Evolutionary conservation across 2,329 filamentous ascomycete species (phyloP).

Genomic region (Drechslerella dactyloides): DNA sequence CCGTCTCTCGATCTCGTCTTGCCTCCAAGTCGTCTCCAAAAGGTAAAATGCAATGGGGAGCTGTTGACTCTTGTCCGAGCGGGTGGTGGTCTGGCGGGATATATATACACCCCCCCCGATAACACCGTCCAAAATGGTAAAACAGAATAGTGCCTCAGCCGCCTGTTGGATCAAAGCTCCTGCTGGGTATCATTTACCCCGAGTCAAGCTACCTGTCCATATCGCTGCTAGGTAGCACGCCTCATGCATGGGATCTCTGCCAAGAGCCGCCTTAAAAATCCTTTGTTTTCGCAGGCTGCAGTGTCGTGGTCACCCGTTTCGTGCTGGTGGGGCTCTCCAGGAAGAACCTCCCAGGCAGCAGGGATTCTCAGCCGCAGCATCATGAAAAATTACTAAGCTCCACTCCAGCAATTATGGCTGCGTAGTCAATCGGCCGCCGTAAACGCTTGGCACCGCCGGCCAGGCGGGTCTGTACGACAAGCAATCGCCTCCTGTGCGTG

Average conservation of each 20-base stretch:
- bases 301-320: too few relatives aligned
- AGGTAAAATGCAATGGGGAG: too few relatives aligned
- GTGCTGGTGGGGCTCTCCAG: too few relatives aligned
- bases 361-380: not conserved
- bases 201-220: not conserved
- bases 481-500: not conserved
- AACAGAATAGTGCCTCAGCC: slow-evolving; percentile 16
- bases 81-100: slow-evolving; percentile 9
- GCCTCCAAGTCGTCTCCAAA: not conserved
- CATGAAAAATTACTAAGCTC: not conserved
- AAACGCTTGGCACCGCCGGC: too few relatives aligned
- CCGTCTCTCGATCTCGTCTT: not conserved
- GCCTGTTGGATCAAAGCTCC: slow-evolving; percentile 7
- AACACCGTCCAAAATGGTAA: slow-evolving; percentile 42
- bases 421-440: not conserved
- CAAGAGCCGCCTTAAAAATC: not conserved
- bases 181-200: not conserved
- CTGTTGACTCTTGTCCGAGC: not conserved
- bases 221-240: not conserved
- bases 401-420: not conserved
- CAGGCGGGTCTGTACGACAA: too few relatives aligned
- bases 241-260: not conserved
- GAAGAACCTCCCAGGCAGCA: not conserved
- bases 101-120: slow-evolving; percentile 7
- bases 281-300: not conserved